These are phyloP conservation scores for Suhomyces sp. DNA, from an alignment of 805 yeast species.

Conservation along the genomic window DNA sequence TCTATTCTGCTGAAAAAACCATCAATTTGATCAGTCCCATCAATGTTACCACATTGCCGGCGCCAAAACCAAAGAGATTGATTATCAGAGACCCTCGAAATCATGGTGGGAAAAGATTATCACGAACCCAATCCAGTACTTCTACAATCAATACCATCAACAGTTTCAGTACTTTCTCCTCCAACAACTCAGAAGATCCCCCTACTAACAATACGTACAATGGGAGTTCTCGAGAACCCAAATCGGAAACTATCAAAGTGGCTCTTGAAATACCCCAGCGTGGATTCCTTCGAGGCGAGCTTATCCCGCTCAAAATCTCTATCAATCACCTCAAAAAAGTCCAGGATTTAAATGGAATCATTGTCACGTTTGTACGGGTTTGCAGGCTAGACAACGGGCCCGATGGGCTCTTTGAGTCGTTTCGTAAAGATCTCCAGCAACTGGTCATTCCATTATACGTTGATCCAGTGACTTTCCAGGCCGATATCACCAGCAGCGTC, in stretches of 20 bases:
- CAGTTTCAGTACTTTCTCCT: slow-evolving; percentile 30
- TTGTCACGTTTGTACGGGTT: slow-evolving; percentile 75
- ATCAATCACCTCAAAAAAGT: slow-evolving; percentile 70
- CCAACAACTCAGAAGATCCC: slow-evolving; percentile 28
- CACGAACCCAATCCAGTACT: slow-evolving; percentile 35
- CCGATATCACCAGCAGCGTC: slow-evolving; percentile 59
- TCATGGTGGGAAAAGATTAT: slow-evolving; percentile 16
- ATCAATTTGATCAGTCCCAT: slow-evolving; percentile 68
- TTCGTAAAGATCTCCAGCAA: slow-evolving; percentile 81
- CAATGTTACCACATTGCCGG: slow-evolving; percentile 64
- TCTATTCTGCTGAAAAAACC: slow-evolving; percentile 40
- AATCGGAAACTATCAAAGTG: slow-evolving; percentile 34
- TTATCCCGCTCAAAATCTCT: slow-evolving; percentile 65
- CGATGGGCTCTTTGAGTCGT: slow-evolving; percentile 65
- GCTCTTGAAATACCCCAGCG: slow-evolving; percentile 45
- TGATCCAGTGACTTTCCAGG: slow-evolving; percentile 60
- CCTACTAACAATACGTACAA: no score
- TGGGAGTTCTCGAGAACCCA: no score
- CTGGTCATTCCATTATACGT: slow-evolving; percentile 71
- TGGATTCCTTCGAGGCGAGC: slow-evolving; percentile 79
- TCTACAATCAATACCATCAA: slow-evolving; percentile 28
- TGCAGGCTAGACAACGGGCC: slow-evolving; percentile 61
- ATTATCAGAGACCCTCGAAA: slow-evolving; percentile 53
- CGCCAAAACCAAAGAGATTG: slow-evolving; percentile 64
- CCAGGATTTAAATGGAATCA: slow-evolving; percentile 68